A percentile compares a stretch with the other conserved stretches of the same genome.
phyloP scores from a whole-genome alignment of 305 asterid genomes.

The Fraxinus dipetala region DNA sequence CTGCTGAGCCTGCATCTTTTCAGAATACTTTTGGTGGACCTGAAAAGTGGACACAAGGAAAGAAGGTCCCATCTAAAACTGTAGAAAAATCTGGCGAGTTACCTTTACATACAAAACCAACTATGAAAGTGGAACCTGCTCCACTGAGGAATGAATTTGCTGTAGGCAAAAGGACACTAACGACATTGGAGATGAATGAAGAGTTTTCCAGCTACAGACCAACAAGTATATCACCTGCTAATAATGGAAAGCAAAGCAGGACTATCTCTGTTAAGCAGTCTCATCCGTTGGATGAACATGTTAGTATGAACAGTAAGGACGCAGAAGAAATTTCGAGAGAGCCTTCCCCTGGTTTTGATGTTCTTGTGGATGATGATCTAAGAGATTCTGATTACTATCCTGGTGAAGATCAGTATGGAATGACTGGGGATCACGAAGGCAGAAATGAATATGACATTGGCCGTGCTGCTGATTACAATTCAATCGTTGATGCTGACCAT shows the following conservation, averaged over 20 bases:
- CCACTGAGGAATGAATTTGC: conserved; percentile 35
- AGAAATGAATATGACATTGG: conserved; percentile 46
- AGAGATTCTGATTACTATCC: conserved; percentile 68
- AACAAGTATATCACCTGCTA: conserved; percentile 27
- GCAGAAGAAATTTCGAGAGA: conserved; percentile 75
- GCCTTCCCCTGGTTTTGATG: conserved; percentile 92
- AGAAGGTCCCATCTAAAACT: conserved; percentile 34
- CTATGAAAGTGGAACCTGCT: conserved; percentile 30
- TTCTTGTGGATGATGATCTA: conserved; percentile 76
- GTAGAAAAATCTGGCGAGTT: conserved; percentile 37
- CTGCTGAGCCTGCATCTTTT: conserved; percentile 38
- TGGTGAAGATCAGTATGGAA: conserved; percentile 60
- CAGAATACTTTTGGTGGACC: conserved; percentile 45
- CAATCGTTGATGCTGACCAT: conserved; percentile 41
- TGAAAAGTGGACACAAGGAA: conserved; percentile 50
- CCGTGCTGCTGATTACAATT: conserved; percentile 46
- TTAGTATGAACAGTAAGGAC: conserved; percentile 50
- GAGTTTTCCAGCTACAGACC: conserved; percentile 38
- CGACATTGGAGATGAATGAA: conserved; percentile 26
- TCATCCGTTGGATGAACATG: conserved; percentile 44
- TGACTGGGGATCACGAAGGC: conserved; percentile 49
- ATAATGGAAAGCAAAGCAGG: conserved; percentile 43
- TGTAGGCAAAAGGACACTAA: conserved; percentile 34
- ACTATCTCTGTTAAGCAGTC: conserved; percentile 46
- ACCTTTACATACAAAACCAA: conserved; percentile 28